Evolutionary conservation across 192 early-diverging fungal species (phyloP).

Genomic region (Phlyctochytrium bullatum): DNA sequence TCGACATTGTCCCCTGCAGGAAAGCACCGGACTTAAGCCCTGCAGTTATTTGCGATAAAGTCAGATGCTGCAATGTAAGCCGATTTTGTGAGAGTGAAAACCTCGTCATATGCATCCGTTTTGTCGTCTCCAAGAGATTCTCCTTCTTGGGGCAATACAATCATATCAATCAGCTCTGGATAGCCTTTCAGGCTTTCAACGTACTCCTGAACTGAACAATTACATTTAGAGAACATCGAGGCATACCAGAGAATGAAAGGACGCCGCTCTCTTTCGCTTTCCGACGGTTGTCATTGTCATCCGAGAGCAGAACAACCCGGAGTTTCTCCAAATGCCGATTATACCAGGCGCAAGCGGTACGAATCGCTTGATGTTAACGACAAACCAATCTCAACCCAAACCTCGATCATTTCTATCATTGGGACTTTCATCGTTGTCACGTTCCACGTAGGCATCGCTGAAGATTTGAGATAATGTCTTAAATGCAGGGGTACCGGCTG

Average conservation of each 20-base stretch:
- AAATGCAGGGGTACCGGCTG: slow-evolving; percentile 51
- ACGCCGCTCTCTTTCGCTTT: slow-evolving; percentile 67
- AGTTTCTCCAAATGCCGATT: slow-evolving; percentile 56
- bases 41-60: slow-evolving; percentile 71
- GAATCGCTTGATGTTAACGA: slow-evolving; percentile 67
- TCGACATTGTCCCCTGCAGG: slow-evolving; percentile 76
- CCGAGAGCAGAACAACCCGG: slow-evolving; percentile 71
- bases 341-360: slow-evolving; percentile 85
- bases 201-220: slow-evolving; percentile 65
- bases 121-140: slow-evolving; percentile 52
- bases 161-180: slow-evolving; percentile 93
- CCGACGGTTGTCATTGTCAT: slow-evolving; percentile 84
- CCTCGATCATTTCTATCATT: slow-evolving; percentile 95
- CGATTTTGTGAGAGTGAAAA: too few species aligned
- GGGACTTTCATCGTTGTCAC: slow-evolving; percentile 73
- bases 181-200: slow-evolving; percentile 66
- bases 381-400: slow-evolving; percentile 12
- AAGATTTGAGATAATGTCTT: background rate
- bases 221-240: background rate
- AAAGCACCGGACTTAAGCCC: slow-evolving; percentile 81
- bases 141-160: slow-evolving; percentile 53
- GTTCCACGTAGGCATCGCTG: slow-evolving; percentile 84
- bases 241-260: slow-evolving; percentile 61
- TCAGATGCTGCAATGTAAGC: slow-evolving; percentile 59
- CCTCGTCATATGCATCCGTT: slow-evolving; percentile 50